Base-by-base conservation (phyloP, 495 filamentous ascomycete species). In the Aspergillus homomorphus region DNA sequence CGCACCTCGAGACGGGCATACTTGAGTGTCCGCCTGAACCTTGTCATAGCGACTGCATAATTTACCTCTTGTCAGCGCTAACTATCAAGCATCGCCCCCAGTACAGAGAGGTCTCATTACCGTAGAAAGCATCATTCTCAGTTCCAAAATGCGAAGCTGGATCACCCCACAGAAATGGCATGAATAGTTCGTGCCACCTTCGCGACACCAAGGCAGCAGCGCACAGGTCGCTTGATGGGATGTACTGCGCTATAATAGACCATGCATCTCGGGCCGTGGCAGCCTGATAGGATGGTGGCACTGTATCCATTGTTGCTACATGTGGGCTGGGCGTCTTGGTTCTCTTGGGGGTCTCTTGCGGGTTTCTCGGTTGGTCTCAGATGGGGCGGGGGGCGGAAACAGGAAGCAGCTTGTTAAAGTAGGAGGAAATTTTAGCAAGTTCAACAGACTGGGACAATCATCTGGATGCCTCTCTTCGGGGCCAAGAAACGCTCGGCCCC, bases 81-180 rank as follows among this genome's bases (percentile, higher is more conserved):
- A 51, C 4, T 26, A 15, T 56, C 20, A 14, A 16, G n/a, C 1
- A 49, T 20, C 3, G 2, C 15, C 16, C 22, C 6, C 8, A 26
- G 26, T 42, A 20, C 24, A 41, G 33, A 26, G 46, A 4, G 33
- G 15, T 7, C 33, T 6, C 41, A 49, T 57, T 73, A 84, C 81
- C 77, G 61, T 85, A 88, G 44, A 87, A 83, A 6, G 79, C 80
- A 64, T 87, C 85, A 65, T 84, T 83, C 18, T 85, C 78, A 14
- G 75, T 79, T 28, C 82, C 83, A 65, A 87, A 88, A 61, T 85
- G 82, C 22, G 84, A 83, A 0, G 81, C 82, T 24, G 86, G 86
- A 63, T 84, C 77, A n/a, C 84, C 84, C 86, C 86, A 89, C 0
- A 89, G 71, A 60, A 80, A 80, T 1, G 84, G 82, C 62, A 79